Evolutionary conservation across 129 eudicot genomes (phyloP), one percentile per base, ranked within the genome.

Genomic region (Oenanthe sinensis): DNA sequence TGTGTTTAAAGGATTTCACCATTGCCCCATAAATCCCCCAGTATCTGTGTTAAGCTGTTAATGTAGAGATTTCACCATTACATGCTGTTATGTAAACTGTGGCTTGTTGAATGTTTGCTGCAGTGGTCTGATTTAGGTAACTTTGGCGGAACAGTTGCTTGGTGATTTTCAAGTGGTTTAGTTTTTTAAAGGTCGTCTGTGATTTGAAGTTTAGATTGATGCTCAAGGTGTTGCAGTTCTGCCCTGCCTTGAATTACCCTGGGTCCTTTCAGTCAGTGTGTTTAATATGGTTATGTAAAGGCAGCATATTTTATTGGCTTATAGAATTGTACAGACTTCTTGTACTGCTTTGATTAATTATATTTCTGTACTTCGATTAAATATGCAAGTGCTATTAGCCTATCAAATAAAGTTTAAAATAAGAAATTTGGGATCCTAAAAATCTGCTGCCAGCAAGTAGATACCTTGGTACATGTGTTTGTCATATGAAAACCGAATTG

Each of bases 271-370:
- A n/a, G n/a, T n/a, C 76, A 70, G 78, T 71, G 71, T 85, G 83
- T 87, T 87, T 84, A 84, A 76, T 79, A 77, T 82, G 85, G 78
- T 85, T 82, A 72, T 82, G 86, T 84, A 84, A 79, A 84, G 82
- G 22, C 84, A 67, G 5, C 20, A 75, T 54, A 49, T 75, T 40
- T 17, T 42, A 37, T 44, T 72, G 1, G 76, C 36, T 10, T 72
- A 44, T 72, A n/a, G 76, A 72, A 72, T 72, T 39, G 30, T 13
- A 44, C 33, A 72, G 36, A 72, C 37, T 72, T 22, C 37, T 52
- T 72, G 24, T 19, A n/a, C 36, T 71, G 48, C 75, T 72, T 43
- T 72, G 52, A 42, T 43, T 2, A 72, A n/a, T n/a, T 22, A 46
- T 72, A 3, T n/a, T 5, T 6, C n/a, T 72, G 30, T 42, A 20